Conservation (phyloP, 139 green algal genomes). For the Edaphochlamys debaryana region DNA sequence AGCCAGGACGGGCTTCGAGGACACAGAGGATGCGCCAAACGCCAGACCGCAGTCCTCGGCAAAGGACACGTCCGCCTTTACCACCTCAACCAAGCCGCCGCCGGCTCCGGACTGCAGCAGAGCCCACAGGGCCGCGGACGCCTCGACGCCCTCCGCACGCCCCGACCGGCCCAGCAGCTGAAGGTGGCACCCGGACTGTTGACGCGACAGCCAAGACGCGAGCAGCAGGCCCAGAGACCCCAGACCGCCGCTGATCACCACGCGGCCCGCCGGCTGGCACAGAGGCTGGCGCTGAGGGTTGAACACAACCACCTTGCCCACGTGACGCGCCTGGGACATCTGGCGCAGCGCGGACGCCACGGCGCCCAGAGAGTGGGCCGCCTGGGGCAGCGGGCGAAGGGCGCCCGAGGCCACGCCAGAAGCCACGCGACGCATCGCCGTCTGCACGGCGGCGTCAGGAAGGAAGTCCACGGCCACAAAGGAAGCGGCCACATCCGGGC, state of each 20-base stretch:
- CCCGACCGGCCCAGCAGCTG: constrained; percentile 66
- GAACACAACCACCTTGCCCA: constrained; percentile 88
- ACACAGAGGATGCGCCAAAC: not conserved
- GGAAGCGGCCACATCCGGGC: constrained; percentile 79
- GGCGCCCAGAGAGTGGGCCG: constrained; percentile 46
- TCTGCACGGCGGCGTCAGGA: constrained; percentile 64
- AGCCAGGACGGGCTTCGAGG: not conserved
- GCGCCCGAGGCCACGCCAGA: constrained; percentile 42
- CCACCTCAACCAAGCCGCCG: constrained; percentile 8
- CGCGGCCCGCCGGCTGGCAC: constrained; percentile 7
- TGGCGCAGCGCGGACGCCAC: constrained; percentile 80
- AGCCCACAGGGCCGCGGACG: not conserved
- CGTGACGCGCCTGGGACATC: constrained; percentile 84
- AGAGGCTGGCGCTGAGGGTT: constrained; percentile 10
- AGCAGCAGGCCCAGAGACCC: constrained; percentile 74
- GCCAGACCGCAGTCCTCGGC: constrained; percentile 24
- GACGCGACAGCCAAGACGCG: constrained; percentile 64
- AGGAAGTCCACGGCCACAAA: constrained; percentile 92
- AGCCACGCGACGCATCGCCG: constrained; percentile 56
- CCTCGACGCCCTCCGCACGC: constrained; percentile 4
- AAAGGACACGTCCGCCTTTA: constrained; percentile 26
- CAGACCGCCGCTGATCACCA: constrained; percentile 77
- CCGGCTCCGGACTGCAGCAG: not conserved
- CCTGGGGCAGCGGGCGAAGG: constrained; percentile 55
- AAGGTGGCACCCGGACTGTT: constrained; percentile 45